A percentile compares a stretch with the other conserved stretches of the same genome.
Evolutionary conservation across 306 rosid genomes (phyloP).

Genomic region (Trichosanthes truncata): DNA sequence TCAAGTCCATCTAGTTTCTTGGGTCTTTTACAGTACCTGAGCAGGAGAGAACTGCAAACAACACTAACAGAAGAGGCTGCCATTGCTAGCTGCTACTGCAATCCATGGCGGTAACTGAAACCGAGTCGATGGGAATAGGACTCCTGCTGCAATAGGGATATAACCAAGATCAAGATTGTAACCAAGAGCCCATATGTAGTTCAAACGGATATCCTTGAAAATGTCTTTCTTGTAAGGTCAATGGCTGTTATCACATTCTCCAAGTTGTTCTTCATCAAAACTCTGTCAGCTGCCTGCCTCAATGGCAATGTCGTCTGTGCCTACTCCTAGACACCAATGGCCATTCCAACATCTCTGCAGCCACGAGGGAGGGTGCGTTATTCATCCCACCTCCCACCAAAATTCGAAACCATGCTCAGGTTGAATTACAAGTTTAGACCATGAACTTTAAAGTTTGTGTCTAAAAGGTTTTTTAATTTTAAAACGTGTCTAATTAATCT

Average conservation of each 20-base stretch:
- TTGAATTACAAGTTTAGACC: too few species aligned
- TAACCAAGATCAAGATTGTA: slow-evolving; percentile 61
- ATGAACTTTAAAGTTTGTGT: too few species aligned
- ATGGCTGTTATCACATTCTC: slow-evolving; percentile 78
- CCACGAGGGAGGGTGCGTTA: slow-evolving; percentile 80
- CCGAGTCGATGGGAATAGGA: slow-evolving; percentile 44
- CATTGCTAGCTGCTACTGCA: slow-evolving; percentile 94
- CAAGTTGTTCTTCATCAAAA: slow-evolving; percentile 75
- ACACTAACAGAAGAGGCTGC: slow-evolving; percentile 87
- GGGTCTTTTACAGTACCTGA: slow-evolving; percentile 69
- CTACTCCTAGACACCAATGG: slow-evolving; percentile 91
- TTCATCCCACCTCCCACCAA: slow-evolving; percentile 80
- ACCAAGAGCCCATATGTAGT: slow-evolving; percentile 73
- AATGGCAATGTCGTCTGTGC: slow-evolving; percentile 86
- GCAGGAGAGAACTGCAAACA: slow-evolving; percentile 67
- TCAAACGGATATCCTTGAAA: slow-evolving; percentile 53
- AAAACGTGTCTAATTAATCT: too few species aligned
- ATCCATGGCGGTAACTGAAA: slow-evolving; percentile 77
- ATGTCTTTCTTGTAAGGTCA: slow-evolving; percentile 66
- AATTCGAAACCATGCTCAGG: neutral
- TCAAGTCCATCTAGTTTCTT: slow-evolving; percentile 36
- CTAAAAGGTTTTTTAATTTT: too few species aligned
- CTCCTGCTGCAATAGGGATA: slow-evolving; percentile 85
- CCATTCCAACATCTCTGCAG: slow-evolving; percentile 87
- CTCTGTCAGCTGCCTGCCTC: slow-evolving; percentile 92